Percentiles rank a stretch among this genome's conserved stretches.
These are phyloP conservation scores for Canna indica DNA, from an alignment of 176 grass and related monocot species.

Conservation along the genomic window DNA sequence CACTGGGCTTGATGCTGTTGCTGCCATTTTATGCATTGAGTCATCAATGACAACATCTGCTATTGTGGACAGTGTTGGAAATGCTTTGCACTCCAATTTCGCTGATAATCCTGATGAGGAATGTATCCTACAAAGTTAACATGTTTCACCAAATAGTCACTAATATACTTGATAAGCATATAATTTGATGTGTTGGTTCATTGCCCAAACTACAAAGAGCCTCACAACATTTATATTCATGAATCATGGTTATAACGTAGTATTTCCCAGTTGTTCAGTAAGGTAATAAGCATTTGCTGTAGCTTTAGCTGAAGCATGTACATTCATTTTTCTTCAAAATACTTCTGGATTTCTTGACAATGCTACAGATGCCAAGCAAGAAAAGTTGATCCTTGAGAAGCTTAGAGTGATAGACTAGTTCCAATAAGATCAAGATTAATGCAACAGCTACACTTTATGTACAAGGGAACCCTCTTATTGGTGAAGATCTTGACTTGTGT, in stretches of 20 bases:
- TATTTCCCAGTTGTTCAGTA: no score
- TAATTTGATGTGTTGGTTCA: background rate
- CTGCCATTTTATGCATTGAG: constrained; percentile 89
- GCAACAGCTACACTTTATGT: background rate
- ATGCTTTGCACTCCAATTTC: constrained; percentile 73
- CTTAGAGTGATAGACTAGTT: constrained; percentile 25
- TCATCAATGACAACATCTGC: constrained; percentile 84
- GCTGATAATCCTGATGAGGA: constrained; percentile 69
- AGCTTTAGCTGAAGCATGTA: background rate
- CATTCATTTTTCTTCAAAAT: constrained; percentile 1
- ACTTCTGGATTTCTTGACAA: constrained; percentile 37
- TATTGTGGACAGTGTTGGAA: constrained; percentile 52
- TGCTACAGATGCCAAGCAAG: constrained; percentile 60
- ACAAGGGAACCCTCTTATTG: no score
- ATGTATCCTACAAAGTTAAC: constrained; percentile 61
- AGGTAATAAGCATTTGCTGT: background rate
- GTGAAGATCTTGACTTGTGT: background rate
- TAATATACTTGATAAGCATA: background rate
- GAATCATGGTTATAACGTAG: no score
- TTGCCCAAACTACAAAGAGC: no score
- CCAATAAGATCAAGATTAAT: background rate
- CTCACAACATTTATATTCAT: no score
- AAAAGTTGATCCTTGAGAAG: constrained; percentile 43
- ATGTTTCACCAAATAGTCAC: constrained; percentile 3
- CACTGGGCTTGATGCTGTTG: constrained; percentile 49